Evolutionary conservation across 306 rosid species (phyloP), one percentile per base, ranked within the genome.

Genomic region (Sechiopsis laciniata): DNA sequence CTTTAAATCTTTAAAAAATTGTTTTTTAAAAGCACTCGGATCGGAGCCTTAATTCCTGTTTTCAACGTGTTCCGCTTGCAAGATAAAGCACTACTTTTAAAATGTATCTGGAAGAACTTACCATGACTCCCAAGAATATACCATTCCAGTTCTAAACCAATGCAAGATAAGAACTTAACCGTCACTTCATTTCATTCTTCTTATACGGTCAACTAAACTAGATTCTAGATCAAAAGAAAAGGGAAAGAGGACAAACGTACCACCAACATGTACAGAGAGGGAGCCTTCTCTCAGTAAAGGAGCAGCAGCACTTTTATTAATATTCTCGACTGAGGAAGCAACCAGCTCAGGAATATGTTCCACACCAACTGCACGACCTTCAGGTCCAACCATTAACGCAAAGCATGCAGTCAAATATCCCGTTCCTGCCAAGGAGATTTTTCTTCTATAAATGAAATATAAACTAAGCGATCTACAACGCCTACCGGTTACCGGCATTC

Each of bases 301-400:
- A 69, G 95, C 92, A 3, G 92, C 95, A 3, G 90, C 89, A 83
- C 95, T 88, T 75, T 88, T 89, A 46, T 85, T 71, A 64, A 95
- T 89, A 80, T 91, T 95, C 78, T 80, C 55, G 42, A 81, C 79
- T 55, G 99, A 91, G 70, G 83, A 91, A 77, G 90, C 85, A 54
- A 78, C 90, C 88, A 95, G 79, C 77, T 95, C 97, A 42, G 97
- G 92, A 87, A 95, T 95, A 76, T 95, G 97, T 42, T 95, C 99
- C 72, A 95, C 95, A 0, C 99, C 97, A 67, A 91, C 83, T 24
- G 87, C 84, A 22, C 77, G 84, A 60, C 97, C 99, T 80, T 89
- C 75, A 24, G 96, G 86, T 74, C 97, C 97, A 53, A 91, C 95
- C 97, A 95, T 95, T 81, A 87, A 21, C 3, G 93, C 97, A 77